A percentile compares a stretch with the other conserved stretches of the same genome.
phyloP scores from a whole-genome alignment of 2,329 filamentous ascomycete species.

The Stagonosporopsis cucurbitacearum region DNA sequence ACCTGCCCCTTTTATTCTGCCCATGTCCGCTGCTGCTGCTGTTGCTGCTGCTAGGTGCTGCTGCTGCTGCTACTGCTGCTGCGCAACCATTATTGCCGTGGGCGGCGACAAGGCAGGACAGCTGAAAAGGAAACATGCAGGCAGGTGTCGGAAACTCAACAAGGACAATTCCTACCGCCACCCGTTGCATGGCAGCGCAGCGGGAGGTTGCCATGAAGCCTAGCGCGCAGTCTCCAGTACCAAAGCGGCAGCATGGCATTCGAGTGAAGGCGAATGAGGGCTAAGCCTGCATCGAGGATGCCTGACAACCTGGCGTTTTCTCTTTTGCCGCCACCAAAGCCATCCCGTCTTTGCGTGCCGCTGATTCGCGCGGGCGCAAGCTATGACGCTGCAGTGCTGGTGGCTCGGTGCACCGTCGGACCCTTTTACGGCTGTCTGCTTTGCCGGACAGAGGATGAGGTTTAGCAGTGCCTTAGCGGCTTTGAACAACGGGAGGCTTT shows the following conservation, averaged over 20 bases:
- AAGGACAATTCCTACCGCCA: slow-evolving; percentile 21
- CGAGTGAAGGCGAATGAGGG: slow-evolving; percentile 22
- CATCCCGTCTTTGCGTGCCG: slow-evolving; percentile 34
- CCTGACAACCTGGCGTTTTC: slow-evolving; percentile 16
- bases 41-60: slow-evolving; percentile 8
- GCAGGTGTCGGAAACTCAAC: not conserved
- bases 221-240: slow-evolving; percentile 16
- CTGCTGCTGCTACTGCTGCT: slow-evolving; percentile 4
- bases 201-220: slow-evolving; percentile 7
- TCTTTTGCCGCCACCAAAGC: slow-evolving; percentile 22
- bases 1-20: slow-evolving; percentile 7
- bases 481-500: slow-evolving; percentile 26
- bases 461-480: slow-evolving; percentile 2
- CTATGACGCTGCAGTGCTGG: slow-evolving; percentile 28
- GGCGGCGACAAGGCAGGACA: slow-evolving; percentile 2
- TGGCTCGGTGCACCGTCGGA: slow-evolving; percentile 23
- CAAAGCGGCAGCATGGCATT: slow-evolving; percentile 36
- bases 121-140: slow-evolving; percentile 4
- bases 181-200: slow-evolving; percentile 17
- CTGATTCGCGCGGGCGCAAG: slow-evolving; percentile 34
- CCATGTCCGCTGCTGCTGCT: slow-evolving; percentile 2
- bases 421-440: slow-evolving; percentile 23
- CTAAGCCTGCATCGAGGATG: slow-evolving; percentile 21
- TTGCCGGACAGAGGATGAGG: slow-evolving; percentile 23
- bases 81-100: not conserved